Base-by-base conservation (phyloP, 2,329 filamentous ascomycete genomes). In the Aspergillus aculeatus region DNA sequence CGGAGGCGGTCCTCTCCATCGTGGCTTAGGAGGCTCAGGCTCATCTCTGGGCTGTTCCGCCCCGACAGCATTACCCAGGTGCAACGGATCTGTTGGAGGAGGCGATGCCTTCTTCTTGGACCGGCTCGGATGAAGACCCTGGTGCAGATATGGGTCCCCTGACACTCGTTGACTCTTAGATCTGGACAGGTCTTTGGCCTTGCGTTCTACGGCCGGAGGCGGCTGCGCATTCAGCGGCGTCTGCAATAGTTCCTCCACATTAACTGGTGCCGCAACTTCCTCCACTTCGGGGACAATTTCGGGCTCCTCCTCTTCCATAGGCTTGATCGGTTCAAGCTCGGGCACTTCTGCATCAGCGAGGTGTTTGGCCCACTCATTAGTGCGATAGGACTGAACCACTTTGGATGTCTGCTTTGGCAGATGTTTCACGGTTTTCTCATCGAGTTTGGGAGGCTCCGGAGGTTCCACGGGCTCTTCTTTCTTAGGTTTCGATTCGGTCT, bases 321-420 rank as follows among this genome's bases (percentile, higher is more conserved):
- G 73, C 63, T 82, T 70, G 72, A 82, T 64, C 4, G 85, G 70
- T 24, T 83, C 80, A 12, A 90, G 73, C 2, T 86, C 83, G 1
- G 92, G 92, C 5, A 80, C 78, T 16, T 97, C 93, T 6, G 94
- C 92, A 47, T 84, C 80, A 63, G 87, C 86, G 11, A 96, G 81
- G 73, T 96, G 92, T 73, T 96, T 97, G 0, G 92, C 92, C 94
- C 94, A 98, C 77, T 98, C 94, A 65, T 96, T 96, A 1, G 92
- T 97, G 59, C 94, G 86, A 71, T 95, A 96, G 0, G 89, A 90
- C 72, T 91, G 80, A 1, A 92, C 89, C 9, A 96, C 84, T 62
- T 86, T 88, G 1, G 92, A 95, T 35, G 92, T 76, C 12, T 86
- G 85, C n/a, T 82, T 79, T 0, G 91, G 90, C 10, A 96, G 82